These are phyloP conservation scores for Coniochaeta ligniaria DNA, from an alignment of 2,329 filamentous ascomycete genomes.

Conservation along the genomic window DNA sequence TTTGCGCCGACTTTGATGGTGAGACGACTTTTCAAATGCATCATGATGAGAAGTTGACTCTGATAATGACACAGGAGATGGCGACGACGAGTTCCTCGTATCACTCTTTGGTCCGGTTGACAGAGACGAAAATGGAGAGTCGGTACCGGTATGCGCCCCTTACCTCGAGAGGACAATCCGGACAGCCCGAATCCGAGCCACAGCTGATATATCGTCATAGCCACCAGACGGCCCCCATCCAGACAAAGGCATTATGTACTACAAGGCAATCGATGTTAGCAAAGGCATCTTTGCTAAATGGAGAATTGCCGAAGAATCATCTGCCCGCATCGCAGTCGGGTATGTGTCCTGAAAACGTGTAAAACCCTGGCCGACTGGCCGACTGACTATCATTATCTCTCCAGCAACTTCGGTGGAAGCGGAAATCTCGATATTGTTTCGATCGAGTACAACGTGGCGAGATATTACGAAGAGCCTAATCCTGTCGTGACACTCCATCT, in stretches of 20 bases:
- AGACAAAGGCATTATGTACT: slow-evolving; percentile 1
- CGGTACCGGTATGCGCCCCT: neutral
- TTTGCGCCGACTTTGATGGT: neutral
- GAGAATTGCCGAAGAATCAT: neutral
- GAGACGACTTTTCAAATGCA: no score
- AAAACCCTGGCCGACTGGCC: neutral
- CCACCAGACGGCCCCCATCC: neutral
- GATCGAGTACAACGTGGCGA: neutral
- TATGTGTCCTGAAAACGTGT: neutral
- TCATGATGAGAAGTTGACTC: neutral
- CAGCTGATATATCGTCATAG: neutral
- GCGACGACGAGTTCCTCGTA: neutral
- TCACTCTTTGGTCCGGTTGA: neutral
- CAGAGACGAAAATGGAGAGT: neutral
- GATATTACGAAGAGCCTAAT: slow-evolving; percentile 1
- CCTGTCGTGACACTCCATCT: slow-evolving; percentile 1
- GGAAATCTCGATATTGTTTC: neutral
- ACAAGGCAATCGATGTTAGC: neutral
- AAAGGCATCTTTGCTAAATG: neutral
- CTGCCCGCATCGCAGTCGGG: neutral
- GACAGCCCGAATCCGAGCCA: neutral
- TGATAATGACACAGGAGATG: neutral
- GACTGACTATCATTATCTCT: neutral
- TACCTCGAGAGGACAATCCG: neutral
- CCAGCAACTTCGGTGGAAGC: neutral